Base-by-base conservation (phyloP, 2,329 filamentous ascomycete genomes). In the Aspergillus niger region DNA sequence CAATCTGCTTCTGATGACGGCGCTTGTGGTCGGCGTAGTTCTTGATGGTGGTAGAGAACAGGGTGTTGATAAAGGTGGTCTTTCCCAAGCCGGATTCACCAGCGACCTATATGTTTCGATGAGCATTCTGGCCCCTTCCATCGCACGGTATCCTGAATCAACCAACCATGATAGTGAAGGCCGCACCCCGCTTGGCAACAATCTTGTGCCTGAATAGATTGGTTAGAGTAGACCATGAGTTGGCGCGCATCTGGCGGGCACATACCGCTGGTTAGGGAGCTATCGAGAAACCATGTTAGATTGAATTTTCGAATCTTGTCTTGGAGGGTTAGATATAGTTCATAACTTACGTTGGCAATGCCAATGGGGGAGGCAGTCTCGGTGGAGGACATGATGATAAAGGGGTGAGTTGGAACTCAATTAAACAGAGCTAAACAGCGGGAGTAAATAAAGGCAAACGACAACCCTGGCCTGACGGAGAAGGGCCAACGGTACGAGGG, bases 11-110 rank as follows among this genome's bases (percentile, higher is more conserved):
- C 82, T 95, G 91, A 81, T 99, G 95, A 76, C 95, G 91, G 81
- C 92, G 91, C 86, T 97, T 97, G 87, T 99, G 94, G 81, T 99
- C 95, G 86, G 95, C 95, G 80, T 99, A 99, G 87, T 98, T 99
- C 87, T 99, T 99, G 87, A 99, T 99, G 73, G 95, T 99, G 69
- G 96, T 99, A 65, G 95, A 99, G 86, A 99, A 99, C 63, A 99
- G 89, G 62, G 95, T 99, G 89, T 99, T 99, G 88, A 99, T 98
- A 83, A 99, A 99, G 74, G 95, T 99, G 26, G 96, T 99, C 88
- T 99, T 99, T 84, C 95, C 95, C 71, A 98, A 83, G 76, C 94
- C 94, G 70, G 95, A 98, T 84, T 99, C 94, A 83, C 94, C 94
- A 83, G 95, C 95, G 81, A 98, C 92, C 92, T 96, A 73, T 57